A percentile compares a stretch with the other conserved stretches of the same genome.
phyloP scores from a whole-genome alignment of 2,329 filamentous ascomycete species.

The Hypoxylon sp. region DNA sequence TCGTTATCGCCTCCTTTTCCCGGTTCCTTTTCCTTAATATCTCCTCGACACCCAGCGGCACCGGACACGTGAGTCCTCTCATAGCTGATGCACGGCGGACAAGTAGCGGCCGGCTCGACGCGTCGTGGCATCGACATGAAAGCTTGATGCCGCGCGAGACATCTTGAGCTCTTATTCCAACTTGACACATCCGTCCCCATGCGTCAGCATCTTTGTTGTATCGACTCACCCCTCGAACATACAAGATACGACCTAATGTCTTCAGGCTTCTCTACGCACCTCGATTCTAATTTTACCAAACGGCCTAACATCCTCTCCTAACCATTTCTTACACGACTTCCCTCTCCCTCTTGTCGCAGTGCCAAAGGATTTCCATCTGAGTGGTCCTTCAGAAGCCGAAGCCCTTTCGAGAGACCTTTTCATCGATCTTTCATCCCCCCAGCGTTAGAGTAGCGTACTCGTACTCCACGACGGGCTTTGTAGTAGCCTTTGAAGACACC shows the following conservation, averaged over 20 bases:
- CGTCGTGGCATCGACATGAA: constrained; percentile 18
- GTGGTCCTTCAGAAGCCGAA: constrained; percentile 14
- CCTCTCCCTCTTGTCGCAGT: constrained; percentile 26
- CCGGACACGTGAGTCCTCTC: constrained; percentile 36
- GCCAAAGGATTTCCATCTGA: constrained; percentile 18
- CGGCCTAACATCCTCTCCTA: too few species aligned
- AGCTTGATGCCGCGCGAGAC: constrained; percentile 24
- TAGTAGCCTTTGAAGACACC: background rate
- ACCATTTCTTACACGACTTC: constrained; percentile 29
- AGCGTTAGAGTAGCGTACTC: background rate
- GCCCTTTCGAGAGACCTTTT: constrained; percentile 3
- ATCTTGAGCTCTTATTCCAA: constrained; percentile 28
- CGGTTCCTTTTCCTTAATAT: constrained; percentile 43
- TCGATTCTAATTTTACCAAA: constrained; percentile 15
- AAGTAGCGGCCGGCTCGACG: constrained; percentile 25
- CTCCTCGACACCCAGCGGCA: constrained; percentile 32
- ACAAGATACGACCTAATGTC: constrained; percentile 29
- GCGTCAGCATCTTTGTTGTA: constrained; percentile 35
- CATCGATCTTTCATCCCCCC: constrained; percentile 16
- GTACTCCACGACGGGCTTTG: background rate
- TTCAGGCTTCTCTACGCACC: constrained; percentile 9
- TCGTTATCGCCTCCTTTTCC: constrained; percentile 37
- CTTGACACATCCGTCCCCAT: constrained; percentile 37
- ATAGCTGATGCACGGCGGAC: constrained; percentile 32
- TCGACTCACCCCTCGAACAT: constrained; percentile 26